Conservation (phyloP, 805 yeast species). For the Yarrowia keelungensis region DNA sequence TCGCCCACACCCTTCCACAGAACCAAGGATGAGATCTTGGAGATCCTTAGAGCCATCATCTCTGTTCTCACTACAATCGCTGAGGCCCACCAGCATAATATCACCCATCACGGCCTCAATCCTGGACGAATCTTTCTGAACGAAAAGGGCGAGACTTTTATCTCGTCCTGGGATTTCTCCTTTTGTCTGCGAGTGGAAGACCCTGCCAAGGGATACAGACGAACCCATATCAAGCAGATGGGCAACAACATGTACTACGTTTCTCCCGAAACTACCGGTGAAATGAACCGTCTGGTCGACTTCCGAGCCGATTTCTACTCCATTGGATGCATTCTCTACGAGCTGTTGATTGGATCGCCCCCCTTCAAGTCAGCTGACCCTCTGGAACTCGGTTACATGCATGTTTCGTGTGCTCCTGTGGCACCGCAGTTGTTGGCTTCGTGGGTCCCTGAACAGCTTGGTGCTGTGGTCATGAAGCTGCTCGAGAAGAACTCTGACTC, state of each 20-base stretch:
- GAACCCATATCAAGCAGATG: slow-evolving; percentile 52
- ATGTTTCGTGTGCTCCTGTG: slow-evolving; percentile 54
- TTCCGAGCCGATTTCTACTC: slow-evolving; percentile 59
- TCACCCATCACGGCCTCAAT: slow-evolving; percentile 59
- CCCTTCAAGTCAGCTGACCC: slow-evolving; percentile 56
- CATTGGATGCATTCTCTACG: slow-evolving; percentile 59
- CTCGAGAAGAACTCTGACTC: slow-evolving; percentile 54
- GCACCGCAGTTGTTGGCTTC: slow-evolving; percentile 51
- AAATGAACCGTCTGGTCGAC: slow-evolving; percentile 53
- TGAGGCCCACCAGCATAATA: slow-evolving; percentile 53
- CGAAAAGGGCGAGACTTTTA: slow-evolving; percentile 50
- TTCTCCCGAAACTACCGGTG: slow-evolving; percentile 60
- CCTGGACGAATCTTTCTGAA: slow-evolving; percentile 53
- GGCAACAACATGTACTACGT: slow-evolving; percentile 56
- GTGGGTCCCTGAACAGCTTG: slow-evolving; percentile 48
- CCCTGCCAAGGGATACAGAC: slow-evolving; percentile 54
- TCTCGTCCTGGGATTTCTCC: slow-evolving; percentile 59
- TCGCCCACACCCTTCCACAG: slow-evolving; percentile 24
- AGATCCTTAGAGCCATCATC: slow-evolving; percentile 45
- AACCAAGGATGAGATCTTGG: slow-evolving; percentile 43
- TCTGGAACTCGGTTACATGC: slow-evolving; percentile 53
- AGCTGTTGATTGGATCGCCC: slow-evolving; percentile 55
- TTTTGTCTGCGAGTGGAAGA: slow-evolving; percentile 55
- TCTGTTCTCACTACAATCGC: slow-evolving; percentile 46
- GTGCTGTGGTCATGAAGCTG: slow-evolving; percentile 54